These are phyloP conservation scores for Saccharomyces pastorianus DNA, from an alignment of 1,139 yeast species.

Conservation along the genomic window DNA sequence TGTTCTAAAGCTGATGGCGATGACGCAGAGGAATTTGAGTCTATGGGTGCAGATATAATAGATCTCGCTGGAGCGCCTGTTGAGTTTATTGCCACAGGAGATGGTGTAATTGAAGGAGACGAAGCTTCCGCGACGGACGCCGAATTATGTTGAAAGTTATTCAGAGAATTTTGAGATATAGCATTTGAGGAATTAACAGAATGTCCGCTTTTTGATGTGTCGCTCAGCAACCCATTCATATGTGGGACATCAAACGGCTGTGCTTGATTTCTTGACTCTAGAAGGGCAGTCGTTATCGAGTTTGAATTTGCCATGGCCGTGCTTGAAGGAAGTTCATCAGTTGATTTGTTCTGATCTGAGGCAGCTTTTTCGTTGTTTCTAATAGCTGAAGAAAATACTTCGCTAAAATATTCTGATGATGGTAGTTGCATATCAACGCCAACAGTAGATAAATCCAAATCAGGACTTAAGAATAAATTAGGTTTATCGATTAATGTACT, in stretches of 20 bases:
- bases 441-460: conserved; percentile 1
- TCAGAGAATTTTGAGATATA: background rate
- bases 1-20: background rate
- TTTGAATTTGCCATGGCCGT: background rate
- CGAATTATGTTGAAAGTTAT: conserved; percentile 2
- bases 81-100: background rate
- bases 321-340: background rate
- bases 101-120: background rate
- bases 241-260: conserved; percentile 14
- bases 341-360: background rate
- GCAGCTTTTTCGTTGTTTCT: background rate
- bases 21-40: background rate
- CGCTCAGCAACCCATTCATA: conserved; percentile 11
- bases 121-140: background rate
- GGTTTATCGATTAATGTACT: conserved; percentile 18
- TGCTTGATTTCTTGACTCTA: conserved; percentile 2
- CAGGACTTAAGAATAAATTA: conserved; percentile 3
- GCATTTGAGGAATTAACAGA: background rate
- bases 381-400: conserved; percentile 10
- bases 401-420: conserved; percentile 15
- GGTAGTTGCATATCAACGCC: conserved; percentile 11
- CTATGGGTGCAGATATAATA: background rate
- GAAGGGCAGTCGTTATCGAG: background rate
- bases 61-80: background rate
- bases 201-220: conserved; percentile 2